Percentiles rank a stretch among this genome's conserved stretches.
Evolutionary conservation across 768 basidiomycete genomes (phyloP).

Genomic region (Termitomyces sp.): DNA sequence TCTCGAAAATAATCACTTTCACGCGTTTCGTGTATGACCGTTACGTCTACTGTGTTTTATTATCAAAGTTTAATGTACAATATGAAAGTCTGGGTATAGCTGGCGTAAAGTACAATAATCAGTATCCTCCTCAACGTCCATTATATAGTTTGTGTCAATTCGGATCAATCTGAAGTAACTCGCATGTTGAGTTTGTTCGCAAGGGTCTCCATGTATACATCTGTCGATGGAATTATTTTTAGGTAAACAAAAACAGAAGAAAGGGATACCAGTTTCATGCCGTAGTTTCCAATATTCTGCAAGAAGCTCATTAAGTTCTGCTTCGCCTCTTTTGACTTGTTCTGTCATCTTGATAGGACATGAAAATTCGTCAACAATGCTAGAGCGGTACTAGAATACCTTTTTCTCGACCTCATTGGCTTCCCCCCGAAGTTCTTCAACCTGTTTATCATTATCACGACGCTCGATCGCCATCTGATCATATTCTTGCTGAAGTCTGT

Average conservation of each 20-base stretch:
- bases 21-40: neutral
- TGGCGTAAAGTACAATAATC: neutral
- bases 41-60: neutral
- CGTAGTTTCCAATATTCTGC: conserved; percentile 81
- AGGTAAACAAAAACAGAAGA: neutral
- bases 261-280: conserved; percentile 62
- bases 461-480: conserved; percentile 75
- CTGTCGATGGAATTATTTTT: conserved; percentile 30
- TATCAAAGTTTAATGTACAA: neutral
- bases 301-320: conserved; percentile 77
- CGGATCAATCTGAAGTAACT: conserved; percentile 19
- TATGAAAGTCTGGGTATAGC: neutral
- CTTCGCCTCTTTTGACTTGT: conserved; percentile 70
- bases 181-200: conserved; percentile 76
- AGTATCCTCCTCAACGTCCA: neutral
- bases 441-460: conserved; percentile 72
- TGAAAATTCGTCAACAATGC: neutral
- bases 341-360: conserved; percentile 57
- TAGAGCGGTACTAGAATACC: conserved; percentile 31
- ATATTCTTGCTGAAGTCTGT: conserved; percentile 74
- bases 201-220: conserved; percentile 84
- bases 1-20: conserved; percentile 13
- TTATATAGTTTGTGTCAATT: neutral
- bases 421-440: conserved; percentile 72
- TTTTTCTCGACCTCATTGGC: conserved; percentile 65